Base-by-base conservation (phyloP, 2,329 filamentous ascomycete genomes). In the Verticillium dahliae region DNA sequence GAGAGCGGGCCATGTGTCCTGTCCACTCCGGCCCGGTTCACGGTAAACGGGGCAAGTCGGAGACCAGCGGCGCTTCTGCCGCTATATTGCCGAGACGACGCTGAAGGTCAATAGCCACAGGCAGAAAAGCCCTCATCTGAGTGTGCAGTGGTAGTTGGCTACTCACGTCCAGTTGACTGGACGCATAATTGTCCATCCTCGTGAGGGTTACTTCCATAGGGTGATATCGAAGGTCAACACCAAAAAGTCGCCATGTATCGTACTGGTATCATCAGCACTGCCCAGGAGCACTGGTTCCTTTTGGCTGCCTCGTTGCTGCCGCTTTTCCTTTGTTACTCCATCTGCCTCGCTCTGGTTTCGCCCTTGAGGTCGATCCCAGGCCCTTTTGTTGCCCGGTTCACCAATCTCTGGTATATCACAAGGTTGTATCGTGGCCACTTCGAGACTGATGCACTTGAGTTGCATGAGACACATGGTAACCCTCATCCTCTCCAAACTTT, bases 381-480 rank as follows among this genome's bases (percentile, higher is more conserved):
- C 0, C 72, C 72, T 0, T 66, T 68, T 1, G 57, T 71, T 6
- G 69, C 72, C 3, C 62, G 72, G 1, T 69, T 70, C 38, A 72
- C 68, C 3, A 66, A 71, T 41, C 33, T 61, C 0, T 74, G 68
- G 72, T 73, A 72, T 56, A 57, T 68, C 13, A 67, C 61, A 59
- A 64, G 66, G 3, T 45, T 74, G 9, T 57, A 62, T 0, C 58
- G 63, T 2, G 72, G 71, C 10, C 37, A 61, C 2, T 73, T 73
- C 35, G 65, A 74, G 31, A 27, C 62, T 3, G 65, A 63, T 4
- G 74, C 73, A n/a, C 57, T 62, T 3, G 58, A 65, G 2, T 65
- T 75, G 5, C 73, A 75, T 52, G 56, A 64, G 3, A 68, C 67
- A 68, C 69, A 74, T 52, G 73, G 73, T 65, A 61, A 54, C 15